Percentiles rank a stretch among this genome's conserved stretches.
Evolutionary conservation across 352 stramenopile species (phyloP).

Genomic region (Globisporangium middletonii): DNA sequence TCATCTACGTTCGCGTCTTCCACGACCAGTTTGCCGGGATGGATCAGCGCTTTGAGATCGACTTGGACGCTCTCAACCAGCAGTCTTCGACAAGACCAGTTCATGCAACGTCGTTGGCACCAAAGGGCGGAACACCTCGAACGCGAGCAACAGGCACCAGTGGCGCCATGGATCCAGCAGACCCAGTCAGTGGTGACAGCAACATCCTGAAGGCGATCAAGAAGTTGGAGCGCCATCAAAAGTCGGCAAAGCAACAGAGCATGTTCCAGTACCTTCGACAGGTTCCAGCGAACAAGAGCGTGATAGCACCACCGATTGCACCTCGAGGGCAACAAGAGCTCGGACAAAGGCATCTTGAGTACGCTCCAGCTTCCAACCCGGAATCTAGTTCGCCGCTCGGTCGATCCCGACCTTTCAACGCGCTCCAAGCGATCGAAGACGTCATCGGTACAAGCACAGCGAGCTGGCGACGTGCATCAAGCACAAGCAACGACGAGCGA

Average conservation of each 20-base stretch:
- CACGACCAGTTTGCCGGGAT: constrained; percentile 20
- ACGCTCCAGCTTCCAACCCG: too few relatives aligned
- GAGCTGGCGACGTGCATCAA: background rate
- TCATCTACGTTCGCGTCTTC: constrained; percentile 23
- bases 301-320: background rate
- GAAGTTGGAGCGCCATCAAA: constrained; percentile 36
- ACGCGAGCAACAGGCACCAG: background rate
- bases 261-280: constrained; percentile 27
- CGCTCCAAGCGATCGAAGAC: too few relatives aligned
- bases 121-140: background rate
- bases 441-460: background rate
- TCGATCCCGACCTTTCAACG: background rate
- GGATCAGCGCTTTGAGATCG: constrained; percentile 16
- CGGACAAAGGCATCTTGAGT: too few relatives aligned
- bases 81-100: background rate
- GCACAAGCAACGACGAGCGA: background rate
- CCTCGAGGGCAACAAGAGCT: background rate
- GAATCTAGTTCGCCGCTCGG: background rate
- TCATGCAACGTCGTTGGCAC: background rate
- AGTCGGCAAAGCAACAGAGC: constrained; percentile 36
- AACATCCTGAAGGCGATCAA: constrained; percentile 44
- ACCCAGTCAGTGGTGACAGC: constrained; percentile 14
- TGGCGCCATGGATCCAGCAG: background rate
- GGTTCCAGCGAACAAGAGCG: background rate
- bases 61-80: background rate